Base-by-base conservation (phyloP, 805 yeast genomes). In the Monosporozyma unispora region DNA sequence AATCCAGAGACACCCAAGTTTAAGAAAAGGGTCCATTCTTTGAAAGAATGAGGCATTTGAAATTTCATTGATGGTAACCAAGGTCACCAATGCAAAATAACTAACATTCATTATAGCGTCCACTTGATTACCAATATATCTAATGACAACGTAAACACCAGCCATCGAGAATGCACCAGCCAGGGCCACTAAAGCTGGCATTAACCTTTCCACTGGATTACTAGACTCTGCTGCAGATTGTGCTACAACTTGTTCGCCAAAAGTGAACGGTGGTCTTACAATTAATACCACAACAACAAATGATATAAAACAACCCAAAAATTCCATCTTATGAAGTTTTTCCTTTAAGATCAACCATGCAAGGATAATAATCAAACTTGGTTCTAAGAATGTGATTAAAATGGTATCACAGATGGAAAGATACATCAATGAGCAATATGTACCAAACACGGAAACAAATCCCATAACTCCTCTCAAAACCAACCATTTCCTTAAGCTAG, bases 61-160 rank as follows among this genome's bases (percentile, higher is more conserved):
- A 86, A 81, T 1, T 74, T 59, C 49, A 83, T 65, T 1, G 79
- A 75, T 0, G 95, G 91, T 0, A 79, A 84, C 52, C 18, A 78
- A 70, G 11, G 85, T 77, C 45, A 75, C 70, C 38, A 81, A 67
- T 0, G 96, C 81, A 67, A 84, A 87, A 61, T 82, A 84, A 46
- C 86, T 77, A 1, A 89, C 96, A 22, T 87, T 80, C 37, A 88
- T 64, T 25, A 89, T 70, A 0, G 96, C 88, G 66, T 88, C 96
- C 1, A 88, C 93, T 39, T 78, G 68, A 48, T 76, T 78, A 21
- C 96, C 95, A 41, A 89, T 84, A 53, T 78, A 79, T 35, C 96
- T 72, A 49, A 89, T 78, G 8, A 81, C 70, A 42, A 87, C 80
- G 67, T 80, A 82, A 8, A 87, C 90, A 7, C 72, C 60, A 33